Conservation (phyloP, 352 stramenopile species). For the Globisporangium splendens region DNA sequence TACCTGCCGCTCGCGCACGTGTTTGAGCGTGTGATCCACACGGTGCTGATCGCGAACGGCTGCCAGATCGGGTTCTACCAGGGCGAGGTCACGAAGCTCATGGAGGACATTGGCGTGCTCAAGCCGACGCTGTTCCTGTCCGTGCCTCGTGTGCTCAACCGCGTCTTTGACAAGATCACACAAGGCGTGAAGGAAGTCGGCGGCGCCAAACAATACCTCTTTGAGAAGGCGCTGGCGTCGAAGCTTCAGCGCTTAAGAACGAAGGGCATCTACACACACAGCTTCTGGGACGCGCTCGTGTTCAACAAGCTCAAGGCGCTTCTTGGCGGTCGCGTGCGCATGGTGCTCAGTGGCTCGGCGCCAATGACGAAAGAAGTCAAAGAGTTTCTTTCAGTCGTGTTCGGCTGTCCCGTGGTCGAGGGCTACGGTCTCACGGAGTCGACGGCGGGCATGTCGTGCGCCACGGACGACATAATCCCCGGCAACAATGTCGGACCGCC, state of each 20-base stretch:
- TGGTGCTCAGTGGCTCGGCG: slow-evolving; percentile 93
- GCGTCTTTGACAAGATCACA: slow-evolving; percentile 93
- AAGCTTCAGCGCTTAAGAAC: slow-evolving; percentile 45
- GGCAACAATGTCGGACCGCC: slow-evolving; percentile 91
- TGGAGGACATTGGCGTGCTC: slow-evolving; percentile 90
- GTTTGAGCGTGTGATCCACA: slow-evolving; percentile 83
- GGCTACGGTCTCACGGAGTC: slow-evolving; percentile 95
- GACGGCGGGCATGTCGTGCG: slow-evolving; percentile 33
- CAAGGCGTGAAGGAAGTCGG: slow-evolving; percentile 62
- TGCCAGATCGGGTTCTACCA: slow-evolving; percentile 91
- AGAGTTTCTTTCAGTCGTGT: slow-evolving; percentile 92
- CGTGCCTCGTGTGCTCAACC: slow-evolving; percentile 94
- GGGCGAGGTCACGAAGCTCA: slow-evolving; percentile 83
- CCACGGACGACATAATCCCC: slow-evolving; percentile 24
- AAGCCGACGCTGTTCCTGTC: slow-evolving; percentile 89
- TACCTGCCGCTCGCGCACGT: slow-evolving; percentile 95
- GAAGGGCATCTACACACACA: slow-evolving; percentile 29
- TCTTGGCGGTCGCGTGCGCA: slow-evolving; percentile 84
- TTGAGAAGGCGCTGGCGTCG: slow-evolving; percentile 73
- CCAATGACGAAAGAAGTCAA: slow-evolving; percentile 91
- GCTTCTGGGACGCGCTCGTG: slow-evolving; percentile 93
- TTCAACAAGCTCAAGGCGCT: slow-evolving; percentile 93
- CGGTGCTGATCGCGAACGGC: slow-evolving; percentile 54
- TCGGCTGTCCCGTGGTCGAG: slow-evolving; percentile 90
- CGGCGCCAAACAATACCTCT: slow-evolving; percentile 87